phyloP scores from a whole-genome alignment of 2,329 filamentous ascomycete genomes.

The Xylariaceae sp. region DNA sequence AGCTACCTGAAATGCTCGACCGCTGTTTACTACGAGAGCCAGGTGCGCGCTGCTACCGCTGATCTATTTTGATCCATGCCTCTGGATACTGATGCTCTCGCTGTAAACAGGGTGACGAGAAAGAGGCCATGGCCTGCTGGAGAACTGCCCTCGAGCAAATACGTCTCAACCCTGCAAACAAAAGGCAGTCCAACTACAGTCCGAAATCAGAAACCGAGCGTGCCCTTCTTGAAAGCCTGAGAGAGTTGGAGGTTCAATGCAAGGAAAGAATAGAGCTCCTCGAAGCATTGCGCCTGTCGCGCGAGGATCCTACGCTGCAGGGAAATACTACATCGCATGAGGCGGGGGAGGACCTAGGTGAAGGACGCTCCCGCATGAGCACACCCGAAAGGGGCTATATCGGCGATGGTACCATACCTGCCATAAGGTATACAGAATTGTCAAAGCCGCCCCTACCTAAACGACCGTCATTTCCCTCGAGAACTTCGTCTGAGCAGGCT shows the following conservation, averaged over 20 bases:
- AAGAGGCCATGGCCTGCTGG: slow-evolving; percentile 89
- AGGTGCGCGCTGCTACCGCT: slow-evolving; percentile 50
- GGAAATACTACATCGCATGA: slow-evolving; percentile 15
- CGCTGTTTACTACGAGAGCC: slow-evolving; percentile 90
- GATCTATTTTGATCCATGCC: background rate
- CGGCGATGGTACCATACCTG: slow-evolving; percentile 76
- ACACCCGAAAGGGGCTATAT: slow-evolving; percentile 56
- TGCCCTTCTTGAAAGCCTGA: slow-evolving; percentile 74
- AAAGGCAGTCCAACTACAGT: slow-evolving; percentile 62
- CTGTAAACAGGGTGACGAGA: slow-evolving; percentile 70
- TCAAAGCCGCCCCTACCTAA: slow-evolving; percentile 61
- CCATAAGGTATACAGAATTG: slow-evolving; percentile 75
- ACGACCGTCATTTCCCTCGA: slow-evolving; percentile 52
- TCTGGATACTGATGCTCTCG: background rate
- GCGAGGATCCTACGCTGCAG: slow-evolving; percentile 36
- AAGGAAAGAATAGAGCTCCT: slow-evolving; percentile 89
- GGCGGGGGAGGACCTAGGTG: slow-evolving; percentile 12
- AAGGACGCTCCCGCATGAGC: slow-evolving; percentile 12
- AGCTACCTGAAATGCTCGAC: slow-evolving; percentile 93
- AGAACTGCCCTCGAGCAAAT: slow-evolving; percentile 83
- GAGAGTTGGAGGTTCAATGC: slow-evolving; percentile 82
- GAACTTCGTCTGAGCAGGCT: slow-evolving; percentile 47
- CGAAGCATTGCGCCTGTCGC: slow-evolving; percentile 70
- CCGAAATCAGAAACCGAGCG: slow-evolving; percentile 79
- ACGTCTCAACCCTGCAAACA: slow-evolving; percentile 76